These are phyloP conservation scores for Omphalotus guepiniiformis DNA, from an alignment of 768 basidiomycete genomes.

Conservation along the genomic window DNA sequence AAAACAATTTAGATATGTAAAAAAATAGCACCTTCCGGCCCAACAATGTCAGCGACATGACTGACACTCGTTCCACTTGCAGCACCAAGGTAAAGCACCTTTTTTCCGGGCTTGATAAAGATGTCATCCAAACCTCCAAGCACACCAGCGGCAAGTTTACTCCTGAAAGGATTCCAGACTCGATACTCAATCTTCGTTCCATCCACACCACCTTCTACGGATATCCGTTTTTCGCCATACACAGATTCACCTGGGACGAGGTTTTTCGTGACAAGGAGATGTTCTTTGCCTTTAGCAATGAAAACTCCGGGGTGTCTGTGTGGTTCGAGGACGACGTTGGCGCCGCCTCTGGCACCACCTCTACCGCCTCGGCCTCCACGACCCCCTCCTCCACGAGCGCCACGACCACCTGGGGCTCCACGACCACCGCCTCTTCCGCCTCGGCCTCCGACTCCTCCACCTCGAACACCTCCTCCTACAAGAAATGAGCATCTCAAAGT, in stretches of 20 bases:
- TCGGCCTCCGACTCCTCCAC: conserved; percentile 34
- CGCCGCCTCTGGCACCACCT: conserved; percentile 74
- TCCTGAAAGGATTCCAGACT: conserved; percentile 99
- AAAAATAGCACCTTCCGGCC: conserved; percentile 59
- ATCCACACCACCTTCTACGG: conserved; percentile 70
- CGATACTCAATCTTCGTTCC: conserved; percentile 93
- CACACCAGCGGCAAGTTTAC: conserved; percentile 95
- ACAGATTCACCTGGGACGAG: conserved; percentile 96
- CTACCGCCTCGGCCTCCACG: conserved; percentile 59
- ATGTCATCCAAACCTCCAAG: conserved; percentile 93
- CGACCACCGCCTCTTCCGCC: conserved; percentile 34
- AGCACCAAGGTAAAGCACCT: conserved; percentile 96
- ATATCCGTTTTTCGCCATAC: conserved; percentile 97
- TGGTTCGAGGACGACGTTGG: conserved; percentile 90
- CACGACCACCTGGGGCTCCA: conserved; percentile 38
- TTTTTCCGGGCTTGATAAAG: conserved; percentile 88
- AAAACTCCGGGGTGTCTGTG: conserved; percentile 94
- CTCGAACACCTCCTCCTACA: conserved; percentile 26
- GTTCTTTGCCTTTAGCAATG: conserved; percentile 96
- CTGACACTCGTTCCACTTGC: conserved; percentile 97
- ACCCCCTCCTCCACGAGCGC: conserved; percentile 41
- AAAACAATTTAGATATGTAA: conserved; percentile 11
- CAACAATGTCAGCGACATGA: conserved; percentile 98
- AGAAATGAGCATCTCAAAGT: conserved; percentile 10
- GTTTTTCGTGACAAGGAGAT: conserved; percentile 96